Conservation (phyloP, 805 yeast species). For the Candida koratica region DNA sequence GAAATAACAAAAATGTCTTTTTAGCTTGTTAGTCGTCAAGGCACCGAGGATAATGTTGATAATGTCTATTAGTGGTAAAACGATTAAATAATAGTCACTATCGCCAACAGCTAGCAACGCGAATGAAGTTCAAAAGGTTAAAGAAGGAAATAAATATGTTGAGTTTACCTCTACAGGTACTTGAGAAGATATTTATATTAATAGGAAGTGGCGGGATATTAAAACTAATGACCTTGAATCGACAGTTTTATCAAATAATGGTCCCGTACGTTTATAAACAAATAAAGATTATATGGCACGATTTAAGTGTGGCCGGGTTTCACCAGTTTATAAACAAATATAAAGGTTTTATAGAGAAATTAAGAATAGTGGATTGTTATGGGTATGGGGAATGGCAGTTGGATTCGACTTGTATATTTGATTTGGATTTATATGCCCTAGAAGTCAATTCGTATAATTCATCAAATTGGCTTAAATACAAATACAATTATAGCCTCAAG, state of each 20-base stretch:
- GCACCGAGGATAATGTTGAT: no score
- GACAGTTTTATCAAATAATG: constrained; percentile 18
- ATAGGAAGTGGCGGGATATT: constrained; percentile 6
- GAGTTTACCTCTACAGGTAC: constrained; percentile 13
- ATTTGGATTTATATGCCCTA: constrained; percentile 17
- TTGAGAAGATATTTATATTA: constrained; percentile 7
- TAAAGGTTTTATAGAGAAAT: constrained; percentile 16
- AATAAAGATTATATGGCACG: constrained; percentile 19
- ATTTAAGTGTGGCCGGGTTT: constrained; percentile 8
- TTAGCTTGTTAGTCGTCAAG: no score
- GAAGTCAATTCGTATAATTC: constrained; percentile 32
- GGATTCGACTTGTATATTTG: constrained; percentile 22
- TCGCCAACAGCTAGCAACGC: constrained; percentile 2
- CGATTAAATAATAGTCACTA: no score
- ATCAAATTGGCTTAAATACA: constrained; percentile 41
- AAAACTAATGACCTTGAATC: constrained; percentile 17
- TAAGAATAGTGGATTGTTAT: constrained; percentile 28
- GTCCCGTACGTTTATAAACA: constrained; percentile 12
- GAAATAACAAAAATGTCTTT: no score
- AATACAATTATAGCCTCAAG: constrained; percentile 19
- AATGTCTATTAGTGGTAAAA: no score
- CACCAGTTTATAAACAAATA: constrained; percentile 12
- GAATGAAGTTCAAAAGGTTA: constrained; percentile 3
- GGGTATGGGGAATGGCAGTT: constrained; percentile 37
- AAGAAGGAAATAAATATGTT: constrained; percentile 1